phyloP scores from a whole-genome alignment of 192 early-diverging fungal genomes.

The Gryganskiella cystojenkinii region DNA sequence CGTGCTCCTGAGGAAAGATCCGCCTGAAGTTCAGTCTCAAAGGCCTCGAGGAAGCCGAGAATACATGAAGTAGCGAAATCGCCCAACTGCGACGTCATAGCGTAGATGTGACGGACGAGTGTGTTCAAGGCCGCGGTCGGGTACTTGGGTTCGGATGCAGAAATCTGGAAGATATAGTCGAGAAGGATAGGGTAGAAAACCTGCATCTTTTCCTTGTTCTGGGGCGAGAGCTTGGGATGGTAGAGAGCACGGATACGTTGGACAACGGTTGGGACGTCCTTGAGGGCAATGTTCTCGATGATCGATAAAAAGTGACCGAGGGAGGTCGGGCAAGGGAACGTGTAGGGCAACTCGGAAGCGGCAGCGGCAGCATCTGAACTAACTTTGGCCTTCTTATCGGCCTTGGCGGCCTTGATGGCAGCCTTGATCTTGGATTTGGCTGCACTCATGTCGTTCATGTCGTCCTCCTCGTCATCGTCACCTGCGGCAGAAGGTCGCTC shows the following conservation, averaged over 20 bases:
- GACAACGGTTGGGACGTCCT: conserved; percentile 80
- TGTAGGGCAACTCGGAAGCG: conserved; percentile 78
- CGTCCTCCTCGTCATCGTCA: conserved; percentile 58
- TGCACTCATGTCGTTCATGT: conserved; percentile 57
- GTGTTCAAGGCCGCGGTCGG: conserved; percentile 62
- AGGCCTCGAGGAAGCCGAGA: conserved; percentile 61
- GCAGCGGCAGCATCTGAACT: conserved; percentile 45
- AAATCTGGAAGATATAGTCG: conserved; percentile 75
- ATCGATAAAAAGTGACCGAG: conserved; percentile 77
- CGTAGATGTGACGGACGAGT: conserved; percentile 69
- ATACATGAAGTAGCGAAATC: conserved; percentile 68
- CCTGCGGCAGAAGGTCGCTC: conserved; percentile 33
- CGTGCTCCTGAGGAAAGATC: conserved; percentile 27
- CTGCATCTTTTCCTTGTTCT: conserved; percentile 83
- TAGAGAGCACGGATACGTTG: conserved; percentile 86
- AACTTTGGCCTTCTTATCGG: conserved; percentile 26
- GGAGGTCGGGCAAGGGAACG: conserved; percentile 83
- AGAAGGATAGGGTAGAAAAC: conserved; percentile 73
- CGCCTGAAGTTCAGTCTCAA: conserved; percentile 59
- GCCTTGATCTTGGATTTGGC: conserved; percentile 23
- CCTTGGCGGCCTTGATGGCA: conserved; percentile 16
- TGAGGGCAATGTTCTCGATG: conserved; percentile 66
- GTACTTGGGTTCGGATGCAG: conserved; percentile 66
- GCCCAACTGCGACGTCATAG: conserved; percentile 69
- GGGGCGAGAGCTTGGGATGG: conserved; percentile 82